phyloP scores from a whole-genome alignment of 129 eudicot species.

The Artemisia annua region DNA sequence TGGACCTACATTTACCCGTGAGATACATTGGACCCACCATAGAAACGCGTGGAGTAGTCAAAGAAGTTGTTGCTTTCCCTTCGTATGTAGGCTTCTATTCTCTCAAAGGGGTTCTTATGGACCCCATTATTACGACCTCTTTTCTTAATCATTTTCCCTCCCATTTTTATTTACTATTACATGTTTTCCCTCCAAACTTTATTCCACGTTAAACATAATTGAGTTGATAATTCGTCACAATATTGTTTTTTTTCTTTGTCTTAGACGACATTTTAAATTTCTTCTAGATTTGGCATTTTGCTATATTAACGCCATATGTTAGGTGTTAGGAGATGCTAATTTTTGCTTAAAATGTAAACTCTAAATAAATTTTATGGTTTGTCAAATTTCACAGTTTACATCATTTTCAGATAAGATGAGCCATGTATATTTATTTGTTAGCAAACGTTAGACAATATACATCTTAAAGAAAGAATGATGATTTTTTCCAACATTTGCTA shows the following conservation, averaged over 20 bases:
- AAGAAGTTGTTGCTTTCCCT: constrained; percentile 30
- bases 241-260: too few relatives aligned
- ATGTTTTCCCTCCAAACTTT: constrained; percentile 15
- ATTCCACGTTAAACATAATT: background rate
- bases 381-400: too few relatives aligned
- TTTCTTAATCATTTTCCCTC: constrained; percentile 9
- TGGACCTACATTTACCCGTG: constrained; percentile 28
- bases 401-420: too few relatives aligned
- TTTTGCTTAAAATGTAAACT: too few relatives aligned
- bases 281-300: background rate
- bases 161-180: background rate
- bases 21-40: constrained; percentile 17
- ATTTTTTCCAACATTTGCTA: too few relatives aligned
- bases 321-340: too few relatives aligned
- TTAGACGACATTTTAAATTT: background rate
- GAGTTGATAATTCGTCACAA: too few relatives aligned
- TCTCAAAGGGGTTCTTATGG: constrained; percentile 18
- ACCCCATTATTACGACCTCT: constrained; percentile 13
- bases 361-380: too few relatives aligned
- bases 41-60: constrained; percentile 40
- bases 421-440: too few relatives aligned
- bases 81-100: constrained; percentile 14
- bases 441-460: too few relatives aligned
- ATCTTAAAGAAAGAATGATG: too few relatives aligned
- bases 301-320: background rate